Evolutionary conservation across 306 rosid genomes (phyloP).

Genomic region (Acacia melanoxylon): DNA sequence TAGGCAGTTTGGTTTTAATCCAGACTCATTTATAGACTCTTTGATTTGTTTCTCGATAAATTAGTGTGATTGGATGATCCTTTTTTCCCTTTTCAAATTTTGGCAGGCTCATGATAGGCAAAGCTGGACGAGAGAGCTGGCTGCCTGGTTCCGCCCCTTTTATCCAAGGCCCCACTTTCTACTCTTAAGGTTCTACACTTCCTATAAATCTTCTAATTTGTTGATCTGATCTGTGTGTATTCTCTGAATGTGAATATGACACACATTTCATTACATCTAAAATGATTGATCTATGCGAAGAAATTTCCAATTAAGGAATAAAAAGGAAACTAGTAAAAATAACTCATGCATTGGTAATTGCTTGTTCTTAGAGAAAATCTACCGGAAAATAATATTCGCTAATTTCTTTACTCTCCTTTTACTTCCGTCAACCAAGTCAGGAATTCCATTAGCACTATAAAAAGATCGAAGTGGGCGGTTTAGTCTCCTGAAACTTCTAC

Average conservation of each 20-base stretch:
- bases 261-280: not conserved
- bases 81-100: conserved; percentile 28
- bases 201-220: conserved; percentile 20
- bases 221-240: conserved; percentile 27
- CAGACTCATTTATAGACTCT: conserved; percentile 12
- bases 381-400: not conserved
- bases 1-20: not conserved
- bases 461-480: not conserved
- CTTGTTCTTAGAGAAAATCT: not conserved
- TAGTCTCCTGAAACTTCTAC: not conserved
- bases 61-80: conserved; percentile 14
- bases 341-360: not conserved
- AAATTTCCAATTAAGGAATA: not conserved
- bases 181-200: conserved; percentile 72
- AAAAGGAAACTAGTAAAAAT: not conserved
- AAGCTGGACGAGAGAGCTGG: conserved; percentile 84
- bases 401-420: not conserved
- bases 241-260: conserved; percentile 23
- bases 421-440: not conserved
- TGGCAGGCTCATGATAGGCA: conserved; percentile 62
- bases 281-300: not conserved
- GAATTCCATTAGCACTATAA: not conserved
- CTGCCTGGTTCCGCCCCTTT: conserved; percentile 69
- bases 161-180: conserved; percentile 58
- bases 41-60: conserved; percentile 9